These are phyloP conservation scores for Saccharomyces uvarum DNA, from an alignment of 1,139 yeast genomes.

Conservation along the genomic window DNA sequence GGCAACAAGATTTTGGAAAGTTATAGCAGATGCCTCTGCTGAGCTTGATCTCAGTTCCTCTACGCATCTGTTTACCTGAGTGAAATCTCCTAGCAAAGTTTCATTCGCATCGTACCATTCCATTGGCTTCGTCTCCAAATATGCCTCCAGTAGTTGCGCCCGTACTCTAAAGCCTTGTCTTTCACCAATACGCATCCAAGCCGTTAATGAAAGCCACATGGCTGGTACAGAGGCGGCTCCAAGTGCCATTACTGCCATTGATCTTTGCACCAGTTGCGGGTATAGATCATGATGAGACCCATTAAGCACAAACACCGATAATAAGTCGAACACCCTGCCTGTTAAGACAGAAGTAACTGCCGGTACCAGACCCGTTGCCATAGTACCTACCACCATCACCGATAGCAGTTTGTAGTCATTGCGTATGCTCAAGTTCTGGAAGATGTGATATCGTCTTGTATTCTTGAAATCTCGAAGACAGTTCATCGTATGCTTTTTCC, in stretches of 20 bases:
- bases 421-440: not conserved
- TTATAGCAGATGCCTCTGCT: slow-evolving; percentile 57
- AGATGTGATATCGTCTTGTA: not conserved
- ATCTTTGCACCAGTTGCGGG: slow-evolving; percentile 38
- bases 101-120: slow-evolving; percentile 55
- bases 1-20: slow-evolving; percentile 46
- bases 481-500: not conserved
- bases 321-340: slow-evolving; percentile 53
- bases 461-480: not conserved
- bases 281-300: slow-evolving; percentile 37
- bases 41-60: slow-evolving; percentile 70
- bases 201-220: slow-evolving; percentile 48
- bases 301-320: slow-evolving; percentile 36
- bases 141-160: slow-evolving; percentile 33
- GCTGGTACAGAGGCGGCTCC: slow-evolving; percentile 49
- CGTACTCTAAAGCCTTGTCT: slow-evolving; percentile 57
- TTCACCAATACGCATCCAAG: slow-evolving; percentile 73
- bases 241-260: slow-evolving; percentile 48
- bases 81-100: slow-evolving; percentile 53
- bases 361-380: slow-evolving; percentile 45
- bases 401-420: slow-evolving; percentile 26
- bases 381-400: slow-evolving; percentile 26
- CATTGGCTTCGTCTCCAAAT: slow-evolving; percentile 35
- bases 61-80: slow-evolving; percentile 63
- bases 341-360: slow-evolving; percentile 60